Evolutionary conservation across 1,284 basidiomycete species (phyloP).

Genomic region (Golubevia sp.): DNA sequence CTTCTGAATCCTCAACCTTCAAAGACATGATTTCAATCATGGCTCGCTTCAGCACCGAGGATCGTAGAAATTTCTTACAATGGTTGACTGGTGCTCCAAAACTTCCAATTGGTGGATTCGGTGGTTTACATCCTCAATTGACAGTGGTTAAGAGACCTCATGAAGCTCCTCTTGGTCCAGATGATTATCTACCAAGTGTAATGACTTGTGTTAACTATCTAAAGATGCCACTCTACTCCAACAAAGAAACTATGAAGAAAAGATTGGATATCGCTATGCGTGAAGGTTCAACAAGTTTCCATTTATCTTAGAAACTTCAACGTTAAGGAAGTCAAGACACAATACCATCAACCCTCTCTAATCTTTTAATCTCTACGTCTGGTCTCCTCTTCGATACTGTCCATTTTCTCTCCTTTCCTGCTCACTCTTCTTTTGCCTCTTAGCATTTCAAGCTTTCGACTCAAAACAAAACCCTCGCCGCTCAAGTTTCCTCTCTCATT

Average conservation of each 20-base stretch:
- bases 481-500: too few relatives aligned
- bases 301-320: conserved; percentile 53
- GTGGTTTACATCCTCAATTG: conserved; percentile 52
- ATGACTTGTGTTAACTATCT: conserved; percentile 28
- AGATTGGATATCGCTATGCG: conserved; percentile 48
- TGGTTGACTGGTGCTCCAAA: conserved; percentile 60
- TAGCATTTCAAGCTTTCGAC: too few relatives aligned
- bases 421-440: too few relatives aligned
- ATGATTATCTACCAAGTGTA: neutral
- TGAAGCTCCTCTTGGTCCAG: conserved; percentile 38
- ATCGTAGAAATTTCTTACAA: conserved; percentile 56
- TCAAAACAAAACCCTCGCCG: too few relatives aligned
- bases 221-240: conserved; percentile 55
- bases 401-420: too few relatives aligned
- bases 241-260: conserved; percentile 42
- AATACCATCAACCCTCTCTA: too few relatives aligned
- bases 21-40: conserved; percentile 52
- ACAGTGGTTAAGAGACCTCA: conserved; percentile 58
- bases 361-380: too few relatives aligned
- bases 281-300: conserved; percentile 54
- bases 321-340: too few relatives aligned
- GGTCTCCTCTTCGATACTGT: too few relatives aligned
- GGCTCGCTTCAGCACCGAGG: conserved; percentile 24
- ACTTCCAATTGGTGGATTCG: conserved; percentile 57
- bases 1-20: conserved; percentile 43